phyloP scores from a whole-genome alignment of 2,329 filamentous ascomycete genomes.

The Hypocreales sp. region DNA sequence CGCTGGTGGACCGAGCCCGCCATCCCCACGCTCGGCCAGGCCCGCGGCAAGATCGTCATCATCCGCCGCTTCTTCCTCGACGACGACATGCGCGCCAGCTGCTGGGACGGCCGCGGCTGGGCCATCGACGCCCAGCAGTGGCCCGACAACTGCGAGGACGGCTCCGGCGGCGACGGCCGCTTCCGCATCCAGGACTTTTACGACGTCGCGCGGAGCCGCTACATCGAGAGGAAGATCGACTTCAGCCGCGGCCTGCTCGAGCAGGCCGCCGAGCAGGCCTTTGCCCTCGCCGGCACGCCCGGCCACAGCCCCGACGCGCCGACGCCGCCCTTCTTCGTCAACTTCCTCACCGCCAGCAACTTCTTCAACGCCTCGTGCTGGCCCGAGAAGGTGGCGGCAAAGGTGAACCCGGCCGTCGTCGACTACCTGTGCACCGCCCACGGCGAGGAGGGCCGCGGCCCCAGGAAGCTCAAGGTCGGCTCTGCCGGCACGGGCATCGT shows the following conservation, averaged over 20 bases:
- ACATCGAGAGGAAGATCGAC: slow-evolving; percentile 68
- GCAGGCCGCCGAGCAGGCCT: slow-evolving; percentile 43
- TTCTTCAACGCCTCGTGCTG: slow-evolving; percentile 88
- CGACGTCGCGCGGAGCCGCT: slow-evolving; percentile 60
- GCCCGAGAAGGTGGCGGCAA: slow-evolving; percentile 82
- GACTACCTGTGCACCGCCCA: slow-evolving; percentile 46
- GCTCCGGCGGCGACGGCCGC: slow-evolving; percentile 50
- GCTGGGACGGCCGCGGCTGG: slow-evolving; percentile 35
- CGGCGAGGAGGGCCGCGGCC: slow-evolving; percentile 33
- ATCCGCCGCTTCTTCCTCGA: slow-evolving; percentile 65
- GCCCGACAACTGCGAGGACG: slow-evolving; percentile 80
- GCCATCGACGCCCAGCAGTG: slow-evolving; percentile 51
- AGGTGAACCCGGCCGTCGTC: slow-evolving; percentile 64
- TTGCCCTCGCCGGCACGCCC: slow-evolving; percentile 23
- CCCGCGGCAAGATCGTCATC: slow-evolving; percentile 69
- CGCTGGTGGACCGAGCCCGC: slow-evolving; percentile 68
- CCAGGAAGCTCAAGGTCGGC: slow-evolving; percentile 35
- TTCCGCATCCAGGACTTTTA: slow-evolving; percentile 92
- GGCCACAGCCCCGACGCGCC: slow-evolving; percentile 12
- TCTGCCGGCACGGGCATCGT: slow-evolving; percentile 76
- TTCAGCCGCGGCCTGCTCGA: slow-evolving; percentile 62
- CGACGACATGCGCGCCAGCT: slow-evolving; percentile 28
- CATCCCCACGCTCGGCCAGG: slow-evolving; percentile 65
- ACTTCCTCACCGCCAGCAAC: slow-evolving; percentile 82
- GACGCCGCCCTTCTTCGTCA: slow-evolving; percentile 60